Conservation (phyloP, 1,139 yeast species). For the Sugiyamaella xylanicola region DNA sequence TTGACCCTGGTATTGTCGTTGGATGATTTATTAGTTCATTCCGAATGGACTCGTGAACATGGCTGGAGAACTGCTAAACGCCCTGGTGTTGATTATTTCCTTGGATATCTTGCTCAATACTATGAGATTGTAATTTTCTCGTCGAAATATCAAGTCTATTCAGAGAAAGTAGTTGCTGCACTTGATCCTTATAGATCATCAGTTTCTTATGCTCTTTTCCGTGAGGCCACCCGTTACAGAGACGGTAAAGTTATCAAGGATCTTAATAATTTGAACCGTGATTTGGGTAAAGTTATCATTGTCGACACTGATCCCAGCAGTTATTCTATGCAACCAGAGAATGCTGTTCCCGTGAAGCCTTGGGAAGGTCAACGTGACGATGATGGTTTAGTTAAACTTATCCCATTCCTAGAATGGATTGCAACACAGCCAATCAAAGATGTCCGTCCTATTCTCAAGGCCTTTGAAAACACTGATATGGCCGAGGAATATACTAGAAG, state of each 20-base stretch:
- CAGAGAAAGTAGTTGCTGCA: slow-evolving; percentile 82
- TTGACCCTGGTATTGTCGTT: slow-evolving; percentile 83
- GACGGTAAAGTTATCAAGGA: slow-evolving; percentile 81
- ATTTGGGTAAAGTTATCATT: slow-evolving; percentile 74
- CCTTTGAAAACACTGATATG: slow-evolving; percentile 61
- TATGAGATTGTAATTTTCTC: slow-evolving; percentile 93
- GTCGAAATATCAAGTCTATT: slow-evolving; percentile 79
- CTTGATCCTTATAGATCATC: slow-evolving; percentile 92
- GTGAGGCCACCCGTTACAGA: slow-evolving; percentile 88
- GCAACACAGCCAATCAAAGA: slow-evolving; percentile 91
- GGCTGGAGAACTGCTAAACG: slow-evolving; percentile 99
- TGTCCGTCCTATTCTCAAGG: slow-evolving; percentile 81
- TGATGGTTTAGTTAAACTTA: slow-evolving; percentile 66
- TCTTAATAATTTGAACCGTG: slow-evolving; percentile 86
- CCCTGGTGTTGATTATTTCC: slow-evolving; percentile 96
- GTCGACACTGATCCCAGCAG: slow-evolving; percentile 78
- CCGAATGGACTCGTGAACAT: slow-evolving; percentile 86
- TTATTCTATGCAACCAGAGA: slow-evolving; percentile 84
- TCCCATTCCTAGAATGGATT: slow-evolving; percentile 91
- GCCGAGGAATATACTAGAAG: slow-evolving; percentile 80
- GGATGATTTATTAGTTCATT: slow-evolving; percentile 87
- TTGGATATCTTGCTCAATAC: slow-evolving; percentile 91
- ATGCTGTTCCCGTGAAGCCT: slow-evolving; percentile 76
- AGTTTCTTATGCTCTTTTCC: slow-evolving; percentile 80
- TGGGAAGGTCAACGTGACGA: slow-evolving; percentile 92